Conservation (phyloP, 805 yeast genomes). For the Candida tammaniensis region DNA sequence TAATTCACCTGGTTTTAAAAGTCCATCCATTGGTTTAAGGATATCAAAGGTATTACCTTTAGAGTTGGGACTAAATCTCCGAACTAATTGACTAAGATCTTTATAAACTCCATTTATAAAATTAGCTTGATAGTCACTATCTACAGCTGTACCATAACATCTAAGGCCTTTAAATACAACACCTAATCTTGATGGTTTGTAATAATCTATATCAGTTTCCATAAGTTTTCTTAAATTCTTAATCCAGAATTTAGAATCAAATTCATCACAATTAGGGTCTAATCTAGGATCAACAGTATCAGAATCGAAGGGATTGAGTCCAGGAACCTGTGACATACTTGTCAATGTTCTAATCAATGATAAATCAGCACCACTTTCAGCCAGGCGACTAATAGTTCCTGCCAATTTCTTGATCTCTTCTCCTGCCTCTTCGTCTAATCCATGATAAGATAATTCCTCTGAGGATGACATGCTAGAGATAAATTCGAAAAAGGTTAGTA, state of each 20-base stretch:
- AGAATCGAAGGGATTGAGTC: conserved; percentile 36
- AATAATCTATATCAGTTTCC: conserved; percentile 57
- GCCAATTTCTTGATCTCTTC: conserved; percentile 41
- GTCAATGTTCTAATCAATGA: conserved; percentile 30
- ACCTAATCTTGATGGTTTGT: conserved; percentile 59
- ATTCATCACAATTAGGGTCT: conserved; percentile 59
- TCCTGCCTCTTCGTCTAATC: conserved; percentile 33
- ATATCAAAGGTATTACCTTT: conserved; percentile 13
- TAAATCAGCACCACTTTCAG: not conserved
- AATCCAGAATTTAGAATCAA: conserved; percentile 65
- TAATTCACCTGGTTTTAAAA: conserved; percentile 36
- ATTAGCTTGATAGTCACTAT: conserved; percentile 64
- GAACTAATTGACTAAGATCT: conserved; percentile 16
- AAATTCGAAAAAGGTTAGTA: too few relatives aligned
- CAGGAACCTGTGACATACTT: conserved; percentile 52
- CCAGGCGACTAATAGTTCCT: conserved; percentile 1
- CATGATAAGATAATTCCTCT: too few relatives aligned
- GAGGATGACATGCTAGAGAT: too few relatives aligned
- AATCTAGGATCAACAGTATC: conserved; percentile 27
- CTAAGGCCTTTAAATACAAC: conserved; percentile 56
- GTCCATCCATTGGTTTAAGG: conserved; percentile 24
- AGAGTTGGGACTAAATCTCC: conserved; percentile 18
- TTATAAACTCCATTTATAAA: conserved; percentile 42
- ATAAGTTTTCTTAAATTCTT: conserved; percentile 56
- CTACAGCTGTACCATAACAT: conserved; percentile 65